Conservation (phyloP, 345 rosid species). For the Lepidium africanum region DNA sequence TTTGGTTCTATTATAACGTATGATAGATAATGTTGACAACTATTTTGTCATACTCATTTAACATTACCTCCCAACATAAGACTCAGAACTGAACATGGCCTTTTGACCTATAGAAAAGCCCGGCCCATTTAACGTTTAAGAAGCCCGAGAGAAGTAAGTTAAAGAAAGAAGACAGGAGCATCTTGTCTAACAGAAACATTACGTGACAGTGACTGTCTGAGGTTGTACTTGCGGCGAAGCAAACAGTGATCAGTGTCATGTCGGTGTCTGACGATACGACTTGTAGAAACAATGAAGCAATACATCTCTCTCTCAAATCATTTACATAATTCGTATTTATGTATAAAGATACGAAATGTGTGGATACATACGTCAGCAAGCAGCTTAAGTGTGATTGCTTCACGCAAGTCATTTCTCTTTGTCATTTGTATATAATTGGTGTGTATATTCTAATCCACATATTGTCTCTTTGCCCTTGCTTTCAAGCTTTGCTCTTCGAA, state of each 20-base stretch:
- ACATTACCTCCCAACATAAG: not conserved
- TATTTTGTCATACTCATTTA: not conserved
- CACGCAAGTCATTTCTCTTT: slow-evolving; percentile 22
- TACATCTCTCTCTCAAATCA: not conserved
- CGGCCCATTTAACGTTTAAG: not conserved
- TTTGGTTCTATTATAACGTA: too few relatives aligned
- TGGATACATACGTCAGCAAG: not conserved
- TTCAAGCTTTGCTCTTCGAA: slow-evolving; percentile 15
- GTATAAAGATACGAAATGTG: too few relatives aligned
- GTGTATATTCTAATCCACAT: too few relatives aligned
- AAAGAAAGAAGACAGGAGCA: too few relatives aligned
- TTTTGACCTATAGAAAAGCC: not conserved
- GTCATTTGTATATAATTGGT: not conserved
- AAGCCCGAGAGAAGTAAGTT: not conserved
- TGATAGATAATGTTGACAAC: not conserved
- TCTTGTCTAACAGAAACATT: slow-evolving; percentile 17
- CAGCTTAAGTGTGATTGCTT: slow-evolving; percentile 11
- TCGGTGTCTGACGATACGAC: slow-evolving; percentile 4
- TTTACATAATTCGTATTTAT: not conserved
- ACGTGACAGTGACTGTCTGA: slow-evolving; percentile 12
- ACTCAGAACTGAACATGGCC: not conserved
- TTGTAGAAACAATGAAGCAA: too few relatives aligned
- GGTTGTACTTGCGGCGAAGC: slow-evolving; percentile 29
- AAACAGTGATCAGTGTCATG: slow-evolving; percentile 26
- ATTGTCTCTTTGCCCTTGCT: not conserved